A percentile compares a stretch with the other conserved stretches of the same genome.
phyloP scores from a whole-genome alignment of 2,329 filamentous ascomycete genomes.

The Sclerotinia spermophila region DNA sequence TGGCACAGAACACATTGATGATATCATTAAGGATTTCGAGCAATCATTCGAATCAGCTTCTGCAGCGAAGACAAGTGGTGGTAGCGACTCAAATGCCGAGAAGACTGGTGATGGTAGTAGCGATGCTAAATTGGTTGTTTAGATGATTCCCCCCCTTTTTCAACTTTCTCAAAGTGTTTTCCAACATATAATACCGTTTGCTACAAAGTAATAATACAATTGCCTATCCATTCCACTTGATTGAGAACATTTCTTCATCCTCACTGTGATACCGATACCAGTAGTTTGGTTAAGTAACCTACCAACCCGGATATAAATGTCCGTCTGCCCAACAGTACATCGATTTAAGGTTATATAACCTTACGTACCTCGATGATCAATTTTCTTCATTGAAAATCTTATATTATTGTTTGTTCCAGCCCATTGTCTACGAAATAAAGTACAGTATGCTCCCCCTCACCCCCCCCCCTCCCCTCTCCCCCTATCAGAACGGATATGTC shows the following conservation, averaged over 20 bases:
- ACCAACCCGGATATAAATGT: neutral
- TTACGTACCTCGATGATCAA: neutral
- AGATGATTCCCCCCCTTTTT: slow-evolving; percentile 12
- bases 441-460: no score
- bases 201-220: neutral
- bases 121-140: slow-evolving; percentile 34
- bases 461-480: neutral
- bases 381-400: neutral
- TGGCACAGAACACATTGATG: slow-evolving; percentile 93
- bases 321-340: neutral
- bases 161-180: neutral
- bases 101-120: slow-evolving; percentile 24
- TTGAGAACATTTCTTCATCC: neutral
- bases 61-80: slow-evolving; percentile 40
- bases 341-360: no score
- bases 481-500: neutral
- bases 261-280: neutral
- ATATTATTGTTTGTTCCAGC: neutral
- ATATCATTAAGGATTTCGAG: slow-evolving; percentile 93
- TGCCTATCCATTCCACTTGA: neutral
- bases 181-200: neutral
- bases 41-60: slow-evolving; percentile 71
- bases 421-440: neutral
- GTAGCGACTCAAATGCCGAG: slow-evolving; percentile 26
- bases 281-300: neutral